Base-by-base conservation (phyloP, 129 eudicot genomes). In the Gnaphalium uliginosum region DNA sequence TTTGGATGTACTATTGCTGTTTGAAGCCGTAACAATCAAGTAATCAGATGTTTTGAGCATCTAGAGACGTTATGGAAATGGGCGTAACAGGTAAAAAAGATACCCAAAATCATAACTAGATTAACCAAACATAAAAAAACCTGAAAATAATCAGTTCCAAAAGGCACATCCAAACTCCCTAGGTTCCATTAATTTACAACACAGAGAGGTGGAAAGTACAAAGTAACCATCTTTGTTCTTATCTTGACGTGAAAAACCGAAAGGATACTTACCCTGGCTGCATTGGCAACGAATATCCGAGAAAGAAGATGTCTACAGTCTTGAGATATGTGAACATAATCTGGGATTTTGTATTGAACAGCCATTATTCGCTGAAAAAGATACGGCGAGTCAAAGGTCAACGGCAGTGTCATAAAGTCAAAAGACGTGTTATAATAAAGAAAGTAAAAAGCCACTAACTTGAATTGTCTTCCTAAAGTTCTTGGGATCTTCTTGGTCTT, bases 401-500 rank as follows among this genome's bases (percentile, higher is more conserved):
- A 53, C 30, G 78, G 54, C n/a, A 78, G 17, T 11, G 27, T 73
- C 15, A 15, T 37, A 15, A 43, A 76, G 63, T 6, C 48, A 58
- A 43, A 74, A 66, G 39, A 60, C n/a, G 62, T 13, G 62, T 54
- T 72, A 5, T 15, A 14, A 5, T 62, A 39, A 41, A 58, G 7
- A 9, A 68, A 37, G 37, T 14, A 76, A 62, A 18, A 66, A 33
- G 66, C 27, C n/a, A 73, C 85, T 68, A 35, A 90, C 98, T 71
- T 84, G 89, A 76, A 93, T 93, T n/a, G 98, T 93, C 78, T 93
- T 93, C 79, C 96, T 84, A 77, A 93, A 93, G 35, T 93, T 93
- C 78, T 85, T 93, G 21, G 98, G 98, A 81, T 93, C 98, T 76
- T 93, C 92, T 83, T 86, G 98, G 64, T 93, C 98, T 85, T 93